phyloP scores from a whole-genome alignment of 257 asterid genomes.

The Nicotiana undulata region DNA sequence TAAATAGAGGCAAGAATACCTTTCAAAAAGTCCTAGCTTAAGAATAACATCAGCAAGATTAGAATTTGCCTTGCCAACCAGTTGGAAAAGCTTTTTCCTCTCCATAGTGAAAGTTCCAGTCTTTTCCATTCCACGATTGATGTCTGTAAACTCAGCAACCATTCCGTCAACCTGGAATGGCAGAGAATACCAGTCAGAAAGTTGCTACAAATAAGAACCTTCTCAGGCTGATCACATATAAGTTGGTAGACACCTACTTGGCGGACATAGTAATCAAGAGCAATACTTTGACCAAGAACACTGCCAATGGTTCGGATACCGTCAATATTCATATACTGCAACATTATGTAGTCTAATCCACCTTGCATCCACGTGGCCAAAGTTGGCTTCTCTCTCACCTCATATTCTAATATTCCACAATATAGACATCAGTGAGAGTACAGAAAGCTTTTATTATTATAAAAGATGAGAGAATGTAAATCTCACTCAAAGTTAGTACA shows the following conservation, averaged over 20 bases:
- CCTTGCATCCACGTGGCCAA: conserved; percentile 93
- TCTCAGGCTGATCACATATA: not conserved
- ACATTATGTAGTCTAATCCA: conserved; percentile 84
- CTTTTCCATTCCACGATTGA: conserved; percentile 92
- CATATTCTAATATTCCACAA: conserved; percentile 55
- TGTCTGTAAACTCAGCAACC: conserved; percentile 90
- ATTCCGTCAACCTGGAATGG: conserved; percentile 83
- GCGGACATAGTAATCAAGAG: conserved; percentile 96
- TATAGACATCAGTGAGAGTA: not conserved
- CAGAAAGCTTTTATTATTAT: not conserved
- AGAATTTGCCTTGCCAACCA: conserved; percentile 96
- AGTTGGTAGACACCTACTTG: conserved; percentile 47
- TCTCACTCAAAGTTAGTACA: not conserved
- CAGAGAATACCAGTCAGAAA: not conserved
- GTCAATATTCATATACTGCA: conserved; percentile 69
- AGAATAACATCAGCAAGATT: conserved; percentile 96
- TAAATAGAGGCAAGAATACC: conserved; percentile 36
- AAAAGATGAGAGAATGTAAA: not conserved
- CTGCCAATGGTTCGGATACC: conserved; percentile 96
- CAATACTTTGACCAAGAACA: conserved; percentile 98
- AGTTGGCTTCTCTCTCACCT: conserved; percentile 73
- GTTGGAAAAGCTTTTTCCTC: conserved; percentile 86
- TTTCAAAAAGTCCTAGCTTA: conserved; percentile 93
- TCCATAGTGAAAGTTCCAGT: conserved; percentile 95
- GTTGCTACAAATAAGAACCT: not conserved